phyloP scores from a whole-genome alignment of 2,329 filamentous ascomycete species.

The Cryoendolithus antarcticus region DNA sequence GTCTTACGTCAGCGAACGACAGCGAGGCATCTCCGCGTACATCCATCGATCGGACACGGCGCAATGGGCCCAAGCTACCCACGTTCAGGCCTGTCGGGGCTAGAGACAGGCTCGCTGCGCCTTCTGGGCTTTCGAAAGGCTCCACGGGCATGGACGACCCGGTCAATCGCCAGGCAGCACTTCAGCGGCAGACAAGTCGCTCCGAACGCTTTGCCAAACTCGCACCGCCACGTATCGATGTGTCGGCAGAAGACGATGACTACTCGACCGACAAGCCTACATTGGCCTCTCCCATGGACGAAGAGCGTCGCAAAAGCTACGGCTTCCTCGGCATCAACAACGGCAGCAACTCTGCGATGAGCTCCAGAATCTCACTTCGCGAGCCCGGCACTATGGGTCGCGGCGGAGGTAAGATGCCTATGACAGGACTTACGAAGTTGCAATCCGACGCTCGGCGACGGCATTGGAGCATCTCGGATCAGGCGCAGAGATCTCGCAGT shows the following conservation, averaged over 20 bases:
- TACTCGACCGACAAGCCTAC: neutral
- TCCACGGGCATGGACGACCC: slow-evolving; percentile 25
- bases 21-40: slow-evolving; percentile 26
- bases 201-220: slow-evolving; percentile 33
- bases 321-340: slow-evolving; percentile 9
- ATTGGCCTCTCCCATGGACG: slow-evolving; percentile 4
- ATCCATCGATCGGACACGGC: slow-evolving; percentile 21
- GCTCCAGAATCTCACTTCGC: slow-evolving; percentile 1
- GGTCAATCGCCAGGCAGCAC: slow-evolving; percentile 29
- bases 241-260: slow-evolving; percentile 24
- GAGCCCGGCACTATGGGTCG: neutral
- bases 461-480: slow-evolving; percentile 48
- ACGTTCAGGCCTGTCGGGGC: slow-evolving; percentile 38
- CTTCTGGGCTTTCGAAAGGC: neutral
- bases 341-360: neutral
- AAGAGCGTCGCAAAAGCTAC: slow-evolving; percentile 12
- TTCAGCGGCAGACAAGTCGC: slow-evolving; percentile 25
- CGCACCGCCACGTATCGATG: slow-evolving; percentile 40
- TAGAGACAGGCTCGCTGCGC: slow-evolving; percentile 7
- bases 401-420: neutral
- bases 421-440: slow-evolving; percentile 4
- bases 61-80: slow-evolving; percentile 35
- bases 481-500: slow-evolving; percentile 23
- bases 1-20: slow-evolving; percentile 6
- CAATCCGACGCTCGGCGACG: slow-evolving; percentile 24